Evolutionary conservation across 495 filamentous ascomycete genomes (phyloP), one percentile per base, ranked within the genome.

Genomic region (Tuber indicum): DNA sequence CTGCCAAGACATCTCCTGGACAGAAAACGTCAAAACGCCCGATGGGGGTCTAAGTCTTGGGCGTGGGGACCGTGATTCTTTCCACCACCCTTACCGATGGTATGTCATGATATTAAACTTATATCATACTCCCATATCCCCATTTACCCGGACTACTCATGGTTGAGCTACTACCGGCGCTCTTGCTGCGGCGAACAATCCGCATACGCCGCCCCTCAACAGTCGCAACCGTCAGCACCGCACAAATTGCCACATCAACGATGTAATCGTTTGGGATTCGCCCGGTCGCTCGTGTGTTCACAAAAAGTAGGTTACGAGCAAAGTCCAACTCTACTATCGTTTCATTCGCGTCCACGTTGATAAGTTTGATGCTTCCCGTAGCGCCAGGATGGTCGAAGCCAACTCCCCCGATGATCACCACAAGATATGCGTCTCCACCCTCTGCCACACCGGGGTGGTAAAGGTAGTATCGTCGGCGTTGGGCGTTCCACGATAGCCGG

Each of bases 321-420:
- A 82, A 79, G 71, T 82, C 80, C 5, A 82, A 72, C 39, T 79
- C 80, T 1, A 75, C 74, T 26, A 82, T 44, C 0, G 74, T 74
- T 71, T 82, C 76, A 0, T 73, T 76, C 17, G 76, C 79, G n/a
- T 82, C 80, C 9, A 82, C 80, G 46, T 82, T 82, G 32, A 82
- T 81, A 52, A 79, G 71, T 70, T 81, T 81, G 26, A 81, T 77
- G 21, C 43, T 74, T 12, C 32, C 32, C 0, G 32, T 77, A 2
- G 75, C 78, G 5, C 69, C 75, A 32, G 73, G 36, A 19, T 52
- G 43, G 23, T 77, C 79, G 39, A 81, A 81, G 8, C 79, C 79
- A 47, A 81, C 76, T 49, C 77, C 80, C 32, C 79, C 80, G 43
- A 66, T 46, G 52, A 82, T 82, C 23, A 79, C 74, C 17, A 82